Percentiles rank a stretch among this genome's conserved stretches.
These are phyloP conservation scores for Raffaelea deltoideospora DNA, from an alignment of 2,329 filamentous ascomycete species.

Conservation along the genomic window DNA sequence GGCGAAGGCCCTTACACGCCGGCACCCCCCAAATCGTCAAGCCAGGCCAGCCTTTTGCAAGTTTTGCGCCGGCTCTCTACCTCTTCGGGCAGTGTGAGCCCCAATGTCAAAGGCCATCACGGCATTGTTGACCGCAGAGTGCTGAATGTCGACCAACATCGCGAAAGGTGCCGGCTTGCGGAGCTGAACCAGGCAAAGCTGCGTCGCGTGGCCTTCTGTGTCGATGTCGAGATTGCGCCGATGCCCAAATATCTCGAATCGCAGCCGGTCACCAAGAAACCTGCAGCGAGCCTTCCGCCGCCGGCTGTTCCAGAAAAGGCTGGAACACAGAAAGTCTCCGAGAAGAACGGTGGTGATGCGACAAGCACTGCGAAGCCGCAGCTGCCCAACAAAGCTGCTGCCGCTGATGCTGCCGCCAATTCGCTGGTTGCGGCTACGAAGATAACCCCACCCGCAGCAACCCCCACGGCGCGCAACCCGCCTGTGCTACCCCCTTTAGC, in stretches of 20 bases:
- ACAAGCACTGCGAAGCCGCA: constrained; percentile 50
- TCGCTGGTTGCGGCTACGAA: not conserved
- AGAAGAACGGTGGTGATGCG: constrained; percentile 60
- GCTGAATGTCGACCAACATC: constrained; percentile 69
- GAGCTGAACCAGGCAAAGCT: constrained; percentile 72
- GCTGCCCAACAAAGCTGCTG: not conserved
- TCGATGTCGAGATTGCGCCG: constrained; percentile 92
- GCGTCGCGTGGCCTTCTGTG: constrained; percentile 81
- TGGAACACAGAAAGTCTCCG: constrained; percentile 47
- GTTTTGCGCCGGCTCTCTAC: constrained; percentile 74
- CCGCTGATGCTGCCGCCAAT: not conserved
- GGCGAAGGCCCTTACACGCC: constrained; percentile 56
- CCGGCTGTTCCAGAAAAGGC: constrained; percentile 39
- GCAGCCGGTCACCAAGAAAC: constrained; percentile 23
- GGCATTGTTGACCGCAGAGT: constrained; percentile 66
- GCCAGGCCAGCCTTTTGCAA: constrained; percentile 58
- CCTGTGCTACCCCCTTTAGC: not conserved
- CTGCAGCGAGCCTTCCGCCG: constrained; percentile 18
- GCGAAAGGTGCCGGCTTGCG: constrained; percentile 63
- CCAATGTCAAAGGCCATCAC: constrained; percentile 34
- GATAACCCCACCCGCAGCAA: not conserved
- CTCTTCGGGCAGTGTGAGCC: constrained; percentile 29
- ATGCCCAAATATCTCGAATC: constrained; percentile 62
- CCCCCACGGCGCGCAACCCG: not conserved
- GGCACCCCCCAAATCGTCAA: constrained; percentile 50